Evolutionary conservation across 2,329 filamentous ascomycete species (phyloP).

Genomic region (Colletotrichum theobromicola): DNA sequence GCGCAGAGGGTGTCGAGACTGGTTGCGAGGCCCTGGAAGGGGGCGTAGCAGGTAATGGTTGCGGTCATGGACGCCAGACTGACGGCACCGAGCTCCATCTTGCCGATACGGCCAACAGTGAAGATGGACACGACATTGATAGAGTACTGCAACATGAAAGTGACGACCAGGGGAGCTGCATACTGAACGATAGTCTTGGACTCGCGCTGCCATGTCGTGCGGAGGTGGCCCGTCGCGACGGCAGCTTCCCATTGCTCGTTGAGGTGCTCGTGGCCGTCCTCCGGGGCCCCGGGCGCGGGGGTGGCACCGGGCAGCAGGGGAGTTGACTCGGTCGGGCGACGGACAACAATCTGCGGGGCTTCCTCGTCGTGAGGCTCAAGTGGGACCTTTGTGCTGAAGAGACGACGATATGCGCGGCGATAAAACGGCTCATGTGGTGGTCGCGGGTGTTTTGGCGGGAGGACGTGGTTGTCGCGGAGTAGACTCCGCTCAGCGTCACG

Average conservation of each 20-base stretch:
- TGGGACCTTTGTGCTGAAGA: conserved; percentile 63
- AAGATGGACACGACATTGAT: conserved; percentile 84
- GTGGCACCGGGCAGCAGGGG: conserved; percentile 38
- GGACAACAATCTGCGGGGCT: conserved; percentile 31
- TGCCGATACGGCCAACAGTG: conserved; percentile 77
- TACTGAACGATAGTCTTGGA: conserved; percentile 79
- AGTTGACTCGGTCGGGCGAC: conserved; percentile 43
- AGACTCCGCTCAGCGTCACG: conserved; percentile 64
- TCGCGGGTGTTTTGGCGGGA: conserved; percentile 63
- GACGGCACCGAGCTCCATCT: conserved; percentile 55
- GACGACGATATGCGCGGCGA: conserved; percentile 46
- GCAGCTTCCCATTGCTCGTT: conserved; percentile 86
- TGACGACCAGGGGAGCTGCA: conserved; percentile 72
- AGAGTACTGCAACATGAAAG: conserved; percentile 82
- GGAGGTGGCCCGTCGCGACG: conserved; percentile 79
- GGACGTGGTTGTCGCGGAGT: conserved; percentile 68
- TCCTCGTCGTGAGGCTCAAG: conserved; percentile 43
- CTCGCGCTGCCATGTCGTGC: conserved; percentile 91
- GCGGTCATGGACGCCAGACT: conserved; percentile 73
- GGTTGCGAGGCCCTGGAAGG: conserved; percentile 86
- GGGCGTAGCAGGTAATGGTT: conserved; percentile 78
- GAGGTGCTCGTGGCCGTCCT: conserved; percentile 56
- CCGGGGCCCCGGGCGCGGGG: not conserved
- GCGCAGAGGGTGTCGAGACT: conserved; percentile 91
- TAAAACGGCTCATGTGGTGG: conserved; percentile 37